These are phyloP conservation scores for Macroventuria anomochaeta DNA, from an alignment of 2,329 filamentous ascomycete species.

Conservation along the genomic window DNA sequence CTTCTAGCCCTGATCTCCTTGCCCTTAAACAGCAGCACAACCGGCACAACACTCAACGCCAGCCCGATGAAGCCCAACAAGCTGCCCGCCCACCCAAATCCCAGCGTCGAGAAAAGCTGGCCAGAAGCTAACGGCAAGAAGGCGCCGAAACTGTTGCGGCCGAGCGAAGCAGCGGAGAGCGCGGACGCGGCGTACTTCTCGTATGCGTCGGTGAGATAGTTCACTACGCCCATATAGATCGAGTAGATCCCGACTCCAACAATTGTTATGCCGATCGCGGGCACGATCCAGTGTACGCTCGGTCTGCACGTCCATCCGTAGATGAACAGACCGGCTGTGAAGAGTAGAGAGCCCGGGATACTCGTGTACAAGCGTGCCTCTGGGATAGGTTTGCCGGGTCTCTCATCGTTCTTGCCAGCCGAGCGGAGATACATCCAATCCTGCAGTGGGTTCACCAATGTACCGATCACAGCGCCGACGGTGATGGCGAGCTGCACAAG, in stretches of 20 bases:
- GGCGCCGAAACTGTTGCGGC: slow-evolving; percentile 55
- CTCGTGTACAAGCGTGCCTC: slow-evolving; percentile 54
- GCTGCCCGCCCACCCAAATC: slow-evolving; percentile 53
- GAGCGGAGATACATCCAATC: slow-evolving; percentile 41
- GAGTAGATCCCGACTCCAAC: slow-evolving; percentile 40
- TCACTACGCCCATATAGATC: slow-evolving; percentile 57
- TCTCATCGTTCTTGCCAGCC: slow-evolving; percentile 45
- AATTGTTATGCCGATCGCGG: slow-evolving; percentile 32
- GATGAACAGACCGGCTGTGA: slow-evolving; percentile 38
- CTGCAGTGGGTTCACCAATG: slow-evolving; percentile 49
- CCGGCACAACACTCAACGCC: slow-evolving; percentile 49
- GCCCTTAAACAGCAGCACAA: slow-evolving; percentile 53
- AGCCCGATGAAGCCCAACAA: slow-evolving; percentile 54
- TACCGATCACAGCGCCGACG: slow-evolving; percentile 52
- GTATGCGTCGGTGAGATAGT: slow-evolving; percentile 58
- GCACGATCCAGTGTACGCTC: slow-evolving; percentile 42
- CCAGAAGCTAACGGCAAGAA: slow-evolving; percentile 55
- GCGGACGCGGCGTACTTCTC: slow-evolving; percentile 57
- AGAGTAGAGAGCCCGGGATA: slow-evolving; percentile 51
- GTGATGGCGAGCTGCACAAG: slow-evolving; percentile 53
- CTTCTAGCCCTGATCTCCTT: slow-evolving; percentile 46
- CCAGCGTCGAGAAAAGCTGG: slow-evolving; percentile 49
- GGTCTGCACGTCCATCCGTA: slow-evolving; percentile 44
- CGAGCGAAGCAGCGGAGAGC: slow-evolving; percentile 54
- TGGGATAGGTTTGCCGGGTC: slow-evolving; percentile 50